Base-by-base conservation (phyloP, 2,329 filamentous ascomycete species). In the Chrysoporthe cubensis region DNA sequence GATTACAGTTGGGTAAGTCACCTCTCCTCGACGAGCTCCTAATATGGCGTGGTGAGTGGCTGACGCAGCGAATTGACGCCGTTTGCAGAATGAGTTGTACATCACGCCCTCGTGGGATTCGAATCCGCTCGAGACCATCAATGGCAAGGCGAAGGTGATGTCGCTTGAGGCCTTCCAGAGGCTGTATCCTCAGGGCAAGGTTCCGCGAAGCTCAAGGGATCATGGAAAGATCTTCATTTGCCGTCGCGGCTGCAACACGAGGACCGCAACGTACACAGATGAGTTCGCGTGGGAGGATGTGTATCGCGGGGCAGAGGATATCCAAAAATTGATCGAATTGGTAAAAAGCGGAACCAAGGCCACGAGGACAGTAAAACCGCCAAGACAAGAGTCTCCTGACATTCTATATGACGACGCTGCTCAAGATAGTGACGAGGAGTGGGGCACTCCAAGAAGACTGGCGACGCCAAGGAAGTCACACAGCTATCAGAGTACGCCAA, bases 231-330 rank as follows among this genome's bases (percentile, higher is more conserved):
- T 91, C 21, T 98, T 98, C 74, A 81, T 98, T 61, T 98, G 96
- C 75, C 90, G 94, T 63, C 85, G 95, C 76, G 96, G 93, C 32
- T 96, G 94, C 75, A 97, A 96, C 76, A 92, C 92, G 14, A 85
- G 94, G 68, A 97, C 94, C 34, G 91, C 93, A 26, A 94, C 89
- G 32, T 99, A 98, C 76, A 97, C 95, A 0, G 89, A 96, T 16
- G 94, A 97, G 73, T 97, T 99, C 72, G 78, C 87, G 1, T 99
- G 96, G 96, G 94, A 97, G 75, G 88, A 97, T 56, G 80, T 96
- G 1, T 97, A 93, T 73, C 83, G 82, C 0, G 89, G 88, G n/a
- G 83, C 83, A 43, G 82, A 83, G 32, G 86, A 91, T 71, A 83
- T 97, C 42, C 85, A 87, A 60, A 76, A 83, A 5, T 78, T 97